Evolutionary conservation across 345 rosid genomes (phyloP).

Genomic region (Limnanthes douglasii): DNA sequence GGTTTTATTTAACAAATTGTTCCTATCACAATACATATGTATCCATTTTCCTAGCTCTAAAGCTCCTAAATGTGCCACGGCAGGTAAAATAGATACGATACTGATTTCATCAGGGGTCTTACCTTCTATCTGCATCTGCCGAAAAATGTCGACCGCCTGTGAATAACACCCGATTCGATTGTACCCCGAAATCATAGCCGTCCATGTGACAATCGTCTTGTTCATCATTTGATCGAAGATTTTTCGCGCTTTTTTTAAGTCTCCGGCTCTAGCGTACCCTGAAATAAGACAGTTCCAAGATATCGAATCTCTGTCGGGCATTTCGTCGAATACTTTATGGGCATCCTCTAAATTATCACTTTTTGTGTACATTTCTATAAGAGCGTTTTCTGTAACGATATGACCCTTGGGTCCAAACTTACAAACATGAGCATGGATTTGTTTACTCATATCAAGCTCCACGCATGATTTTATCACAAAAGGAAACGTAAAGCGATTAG

Average conservation of each 20-base stretch:
- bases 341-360: slow-evolving; percentile 23
- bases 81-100: slow-evolving; percentile 32
- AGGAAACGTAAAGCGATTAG: slow-evolving; percentile 39
- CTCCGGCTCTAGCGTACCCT: slow-evolving; percentile 38
- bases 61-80: slow-evolving; percentile 43
- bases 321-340: slow-evolving; percentile 34
- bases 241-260: slow-evolving; percentile 25
- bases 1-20: slow-evolving; percentile 12
- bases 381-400: slow-evolving; percentile 26
- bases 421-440: slow-evolving; percentile 27
- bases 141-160: slow-evolving; percentile 32
- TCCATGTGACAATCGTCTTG: slow-evolving; percentile 47
- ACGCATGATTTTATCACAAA: slow-evolving; percentile 35
- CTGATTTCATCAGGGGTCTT: slow-evolving; percentile 37
- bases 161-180: slow-evolving; percentile 14
- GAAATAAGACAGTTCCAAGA: slow-evolving; percentile 45
- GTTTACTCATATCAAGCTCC: slow-evolving; percentile 24
- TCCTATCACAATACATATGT: slow-evolving; percentile 27
- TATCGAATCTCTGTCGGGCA: slow-evolving; percentile 32
- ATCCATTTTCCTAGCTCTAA: slow-evolving; percentile 42
- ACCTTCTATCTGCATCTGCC: slow-evolving; percentile 21
- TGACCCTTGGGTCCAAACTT: slow-evolving; percentile 26
- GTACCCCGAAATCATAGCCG: slow-evolving; percentile 43
- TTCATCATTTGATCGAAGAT: slow-evolving; percentile 24
- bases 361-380: slow-evolving; percentile 32